Percentiles rank a stretch among this genome's conserved stretches.
Evolutionary conservation across 1,284 basidiomycete genomes (phyloP).

Genomic region (Microbotryum intermedium): DNA sequence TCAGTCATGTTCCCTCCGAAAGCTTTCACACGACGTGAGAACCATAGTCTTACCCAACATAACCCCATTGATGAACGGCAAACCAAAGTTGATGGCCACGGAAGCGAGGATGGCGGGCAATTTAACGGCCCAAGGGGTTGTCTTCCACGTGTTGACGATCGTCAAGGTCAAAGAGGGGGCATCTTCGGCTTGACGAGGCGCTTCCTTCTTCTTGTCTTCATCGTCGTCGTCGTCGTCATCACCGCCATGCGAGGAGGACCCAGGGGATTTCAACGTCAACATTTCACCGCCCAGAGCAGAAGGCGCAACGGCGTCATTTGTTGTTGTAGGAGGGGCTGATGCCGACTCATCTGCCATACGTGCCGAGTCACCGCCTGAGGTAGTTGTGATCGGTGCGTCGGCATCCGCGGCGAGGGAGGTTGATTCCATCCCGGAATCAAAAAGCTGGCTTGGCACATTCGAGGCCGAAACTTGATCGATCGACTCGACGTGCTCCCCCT

Average conservation of each 20-base stretch:
- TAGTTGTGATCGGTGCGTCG: not conserved
- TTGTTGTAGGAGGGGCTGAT: too few relatives aligned
- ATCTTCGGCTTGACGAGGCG: constrained; percentile 1
- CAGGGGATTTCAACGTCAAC: too few relatives aligned
- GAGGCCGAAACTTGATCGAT: not conserved
- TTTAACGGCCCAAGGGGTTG: constrained; percentile 50
- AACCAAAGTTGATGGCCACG: constrained; percentile 78
- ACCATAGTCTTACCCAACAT: constrained; percentile 57
- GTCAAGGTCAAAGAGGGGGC: constrained; percentile 60
- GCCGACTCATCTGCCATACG: too few relatives aligned
- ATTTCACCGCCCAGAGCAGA: too few relatives aligned
- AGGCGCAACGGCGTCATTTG: too few relatives aligned
- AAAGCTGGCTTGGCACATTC: not conserved
- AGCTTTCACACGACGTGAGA: not conserved
- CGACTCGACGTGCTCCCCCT: not conserved
- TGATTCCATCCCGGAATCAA: constrained; percentile 25
- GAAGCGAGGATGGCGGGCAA: constrained; percentile 66
- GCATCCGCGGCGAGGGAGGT: constrained; percentile 14
- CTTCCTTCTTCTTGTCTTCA: too few relatives aligned
- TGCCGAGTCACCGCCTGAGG: too few relatives aligned
- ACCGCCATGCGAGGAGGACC: too few relatives aligned
- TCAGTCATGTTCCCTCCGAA: too few relatives aligned
- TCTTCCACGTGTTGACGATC: constrained; percentile 62
- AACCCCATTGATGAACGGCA: constrained; percentile 94
- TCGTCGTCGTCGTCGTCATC: too few relatives aligned